phyloP scores from a whole-genome alignment of 1,139 yeast genomes.

The Wickerhamomyces sp. region DNA sequence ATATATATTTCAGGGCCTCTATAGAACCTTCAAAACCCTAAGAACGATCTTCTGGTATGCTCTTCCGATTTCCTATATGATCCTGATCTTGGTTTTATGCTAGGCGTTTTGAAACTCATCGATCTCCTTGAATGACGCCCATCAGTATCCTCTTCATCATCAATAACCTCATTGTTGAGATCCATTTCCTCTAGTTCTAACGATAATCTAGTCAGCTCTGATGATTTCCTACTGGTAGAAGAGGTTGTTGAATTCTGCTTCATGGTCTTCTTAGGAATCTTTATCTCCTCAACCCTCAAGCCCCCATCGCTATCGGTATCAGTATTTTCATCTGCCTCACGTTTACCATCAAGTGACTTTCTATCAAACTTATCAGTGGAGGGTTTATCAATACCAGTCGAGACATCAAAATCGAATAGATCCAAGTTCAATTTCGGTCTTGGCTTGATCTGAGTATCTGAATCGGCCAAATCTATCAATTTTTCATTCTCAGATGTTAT shows the following conservation, averaged over 20 bases:
- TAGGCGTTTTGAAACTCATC: constrained; percentile 11
- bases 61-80: constrained; percentile 4
- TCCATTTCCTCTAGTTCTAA: constrained; percentile 21
- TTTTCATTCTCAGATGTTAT: constrained; percentile 1
- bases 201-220: constrained; percentile 16
- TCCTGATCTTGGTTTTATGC: constrained; percentile 7
- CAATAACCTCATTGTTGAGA: constrained; percentile 3
- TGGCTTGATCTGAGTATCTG: constrained; percentile 5
- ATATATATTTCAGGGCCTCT: background rate
- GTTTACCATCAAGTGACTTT: too few relatives aligned
- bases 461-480: constrained; percentile 13
- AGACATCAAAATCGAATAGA: constrained; percentile 14
- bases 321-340: constrained; percentile 5
- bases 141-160: constrained; percentile 4
- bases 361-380: background rate
- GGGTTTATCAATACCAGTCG: background rate
- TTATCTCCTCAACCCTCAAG: constrained; percentile 19
- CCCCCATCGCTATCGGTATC: constrained; percentile 18
- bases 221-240: constrained; percentile 8
- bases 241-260: background rate
- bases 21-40: constrained; percentile 13
- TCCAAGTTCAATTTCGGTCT: constrained; percentile 18
- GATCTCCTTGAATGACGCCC: constrained; percentile 13
- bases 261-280: constrained; percentile 3
- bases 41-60: constrained; percentile 12